These are phyloP conservation scores for Apiospora arundinis DNA, from an alignment of 2,329 filamentous ascomycete genomes.

Conservation along the genomic window DNA sequence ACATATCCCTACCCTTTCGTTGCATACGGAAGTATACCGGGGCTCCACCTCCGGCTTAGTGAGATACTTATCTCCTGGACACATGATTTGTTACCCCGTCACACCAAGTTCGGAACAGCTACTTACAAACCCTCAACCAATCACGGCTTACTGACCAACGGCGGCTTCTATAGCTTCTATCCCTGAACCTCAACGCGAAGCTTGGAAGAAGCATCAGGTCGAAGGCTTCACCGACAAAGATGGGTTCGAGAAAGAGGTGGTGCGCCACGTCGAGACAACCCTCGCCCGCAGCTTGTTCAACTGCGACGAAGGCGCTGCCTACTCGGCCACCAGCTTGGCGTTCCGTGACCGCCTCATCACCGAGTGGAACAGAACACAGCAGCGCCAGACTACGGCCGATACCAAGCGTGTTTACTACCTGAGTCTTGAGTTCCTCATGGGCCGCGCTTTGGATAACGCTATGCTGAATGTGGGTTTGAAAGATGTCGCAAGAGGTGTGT, in stretches of 20 bases:
- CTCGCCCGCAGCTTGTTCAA: constrained; percentile 97
- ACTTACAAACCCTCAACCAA: background rate
- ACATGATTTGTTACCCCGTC: background rate
- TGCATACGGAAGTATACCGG: constrained; percentile 1
- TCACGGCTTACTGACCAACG: background rate
- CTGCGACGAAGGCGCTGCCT: constrained; percentile 93
- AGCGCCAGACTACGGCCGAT: constrained; percentile 89
- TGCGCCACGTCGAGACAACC: constrained; percentile 95
- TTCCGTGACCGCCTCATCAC: constrained; percentile 92
- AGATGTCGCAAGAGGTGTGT: constrained; percentile 77
- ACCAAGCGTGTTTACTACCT: constrained; percentile 97
- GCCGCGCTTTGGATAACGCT: constrained; percentile 93
- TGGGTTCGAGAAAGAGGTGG: constrained; percentile 85
- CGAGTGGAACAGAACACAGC: constrained; percentile 98
- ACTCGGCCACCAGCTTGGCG: constrained; percentile 87
- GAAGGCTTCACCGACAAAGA: constrained; percentile 79
- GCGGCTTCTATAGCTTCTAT: constrained; percentile 65
- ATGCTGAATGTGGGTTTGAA: constrained; percentile 96
- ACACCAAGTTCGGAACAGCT: background rate
- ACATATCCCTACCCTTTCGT: background rate
- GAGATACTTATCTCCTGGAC: background rate
- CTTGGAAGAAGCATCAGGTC: constrained; percentile 71
- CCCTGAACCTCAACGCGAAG: constrained; percentile 84
- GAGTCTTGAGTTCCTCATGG: constrained; percentile 98
- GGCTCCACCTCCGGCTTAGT: background rate